Conservation (phyloP, 345 rosid species). For the Erodium maritimum region DNA sequence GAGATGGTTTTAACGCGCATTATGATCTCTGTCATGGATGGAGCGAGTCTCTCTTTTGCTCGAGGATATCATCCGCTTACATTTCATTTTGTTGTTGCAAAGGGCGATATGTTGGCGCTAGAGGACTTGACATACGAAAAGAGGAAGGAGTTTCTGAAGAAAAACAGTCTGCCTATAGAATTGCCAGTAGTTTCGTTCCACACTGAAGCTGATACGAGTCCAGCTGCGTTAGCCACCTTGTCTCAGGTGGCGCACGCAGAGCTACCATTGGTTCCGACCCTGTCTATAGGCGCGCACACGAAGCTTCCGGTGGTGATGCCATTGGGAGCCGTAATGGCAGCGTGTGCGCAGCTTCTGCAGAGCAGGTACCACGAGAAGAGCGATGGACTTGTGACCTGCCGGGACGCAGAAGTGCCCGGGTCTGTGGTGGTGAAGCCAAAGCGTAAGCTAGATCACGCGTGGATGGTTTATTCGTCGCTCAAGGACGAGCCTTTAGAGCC, state of each 20-base stretch:
- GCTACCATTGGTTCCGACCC: conserved; percentile 28
- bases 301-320: conserved; percentile 82
- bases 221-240: conserved; percentile 65
- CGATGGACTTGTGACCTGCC: conserved; percentile 75
- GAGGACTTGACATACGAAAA: conserved; percentile 88
- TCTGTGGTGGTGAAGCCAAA: conserved; percentile 67
- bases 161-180: conserved; percentile 59
- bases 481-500: conserved; percentile 56
- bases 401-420: conserved; percentile 93
- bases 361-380: conserved; percentile 79
- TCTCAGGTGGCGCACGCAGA: conserved; percentile 92
- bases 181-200: conserved; percentile 80
- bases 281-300: conserved; percentile 36
- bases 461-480: conserved; percentile 94
- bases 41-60: no score
- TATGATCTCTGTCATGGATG: no score
- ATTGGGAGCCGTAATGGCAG: conserved; percentile 93
- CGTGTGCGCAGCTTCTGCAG: conserved; percentile 83
- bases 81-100: conserved; percentile 4
- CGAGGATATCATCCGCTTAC: no score
- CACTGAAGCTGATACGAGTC: conserved; percentile 75
- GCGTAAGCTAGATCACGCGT: conserved; percentile 80
- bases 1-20: no score
- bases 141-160: conserved; percentile 69
- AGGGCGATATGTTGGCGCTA: conserved; percentile 91